Evolutionary conservation across 129 eudicot genomes (phyloP).

Genomic region (Dittrichia graveolens): DNA sequence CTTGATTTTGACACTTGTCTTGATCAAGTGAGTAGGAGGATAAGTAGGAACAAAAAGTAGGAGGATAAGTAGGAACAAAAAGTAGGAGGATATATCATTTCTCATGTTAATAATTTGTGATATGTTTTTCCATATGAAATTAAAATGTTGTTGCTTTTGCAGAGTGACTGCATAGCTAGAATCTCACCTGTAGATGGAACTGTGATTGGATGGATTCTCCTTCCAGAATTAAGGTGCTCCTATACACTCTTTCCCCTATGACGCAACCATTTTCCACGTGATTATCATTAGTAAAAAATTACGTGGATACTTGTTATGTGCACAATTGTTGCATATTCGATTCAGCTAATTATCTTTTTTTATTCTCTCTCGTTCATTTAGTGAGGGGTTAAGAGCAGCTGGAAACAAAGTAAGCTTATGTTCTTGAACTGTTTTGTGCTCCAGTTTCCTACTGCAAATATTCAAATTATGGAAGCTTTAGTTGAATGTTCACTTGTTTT

Average conservation of each 20-base stretch:
- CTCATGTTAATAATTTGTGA: no score
- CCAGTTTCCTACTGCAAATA: conserved; percentile 15
- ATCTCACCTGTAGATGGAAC: conserved; percentile 65
- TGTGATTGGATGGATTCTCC: conserved; percentile 81
- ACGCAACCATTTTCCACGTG: not conserved
- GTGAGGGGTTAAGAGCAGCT: conserved; percentile 61
- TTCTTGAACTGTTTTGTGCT: conserved; percentile 18
- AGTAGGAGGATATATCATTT: no score
- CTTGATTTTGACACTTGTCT: no score
- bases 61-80: no score
- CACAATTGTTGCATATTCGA: not conserved
- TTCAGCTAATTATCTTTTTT: conserved; percentile 16
- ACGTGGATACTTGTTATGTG: not conserved
- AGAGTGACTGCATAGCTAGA: conserved; percentile 97
- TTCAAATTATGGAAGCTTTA: not conserved
- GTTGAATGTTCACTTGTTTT: conserved; percentile 17
- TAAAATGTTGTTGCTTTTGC: conserved; percentile 11
- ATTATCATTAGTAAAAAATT: not conserved
- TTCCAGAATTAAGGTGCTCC: conserved; percentile 68
- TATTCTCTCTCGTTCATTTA: conserved; percentile 20
- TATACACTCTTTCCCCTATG: not conserved
- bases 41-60: no score
- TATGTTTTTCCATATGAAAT: not conserved
- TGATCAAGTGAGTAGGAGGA: no score
- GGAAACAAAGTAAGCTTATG: conserved; percentile 51